Base-by-base conservation (phyloP, 441 rosid genomes). In the Gossypium davidsonii region DNA sequence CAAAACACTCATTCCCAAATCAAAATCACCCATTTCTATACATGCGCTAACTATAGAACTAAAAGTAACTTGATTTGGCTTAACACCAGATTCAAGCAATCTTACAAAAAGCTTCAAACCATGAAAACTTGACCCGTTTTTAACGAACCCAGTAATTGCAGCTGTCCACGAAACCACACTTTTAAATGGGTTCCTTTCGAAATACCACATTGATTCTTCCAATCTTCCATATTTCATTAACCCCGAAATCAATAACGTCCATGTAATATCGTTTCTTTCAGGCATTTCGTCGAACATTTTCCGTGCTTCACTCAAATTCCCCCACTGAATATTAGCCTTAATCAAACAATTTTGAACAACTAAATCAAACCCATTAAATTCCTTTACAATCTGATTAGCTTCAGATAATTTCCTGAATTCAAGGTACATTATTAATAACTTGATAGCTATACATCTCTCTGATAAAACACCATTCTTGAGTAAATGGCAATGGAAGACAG, bases 201-300 rank as follows among this genome's bases (percentile, higher is more conserved):
- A 88, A 44, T 80, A 84, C 84, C 82, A 72, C 80, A 85, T 79
- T 26, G 92, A 81, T 37, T 88, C 90, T 31, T 78, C 58, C 49
- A 83, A 77, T 76, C 77, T 79, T 69, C 89, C 90, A 17, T 76
- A 73, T 76, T 79, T 88, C 88, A 88, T 83, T 52, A 83, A 77
- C 17, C 90, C 90, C 4, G 88, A 85, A 73, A 88, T 80, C 78
- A 88, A 42, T 11, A 81, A 65, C 0, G 90, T 85, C 90, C 90
- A 88, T 0, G 90, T 79, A 37, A 86, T 77, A 71, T 80, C 90
- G 26, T 86, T 86, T 56, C 86, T 85, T 25, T 82, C 81, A 9
- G 88, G 89, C 92, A 88, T 88, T 86, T 84, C 88, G 21, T 86
- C 89, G 70, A 86, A 86, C 83, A 88, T n/a, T 42, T 57, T 62